phyloP scores from a whole-genome alignment of 805 yeast genomes.

The Teunomyces gatunensis region DNA sequence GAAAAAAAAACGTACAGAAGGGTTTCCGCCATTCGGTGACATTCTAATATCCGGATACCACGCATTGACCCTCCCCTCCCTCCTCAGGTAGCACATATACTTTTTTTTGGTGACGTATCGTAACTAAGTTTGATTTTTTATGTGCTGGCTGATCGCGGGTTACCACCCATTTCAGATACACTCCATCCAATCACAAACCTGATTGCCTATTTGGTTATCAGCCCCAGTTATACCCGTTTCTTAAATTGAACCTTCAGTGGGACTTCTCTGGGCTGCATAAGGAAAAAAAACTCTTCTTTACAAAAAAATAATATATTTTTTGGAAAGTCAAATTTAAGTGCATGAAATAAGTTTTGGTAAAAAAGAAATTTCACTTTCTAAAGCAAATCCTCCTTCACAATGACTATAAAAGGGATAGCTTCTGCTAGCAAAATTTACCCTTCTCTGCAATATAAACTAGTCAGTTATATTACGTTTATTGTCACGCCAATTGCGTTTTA shows the following conservation, averaged over 20 bases:
- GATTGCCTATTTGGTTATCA: background rate
- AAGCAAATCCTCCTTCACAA: background rate
- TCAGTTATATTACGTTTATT: background rate
- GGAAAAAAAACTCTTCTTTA: background rate
- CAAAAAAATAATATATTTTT: background rate
- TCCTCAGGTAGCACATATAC: background rate
- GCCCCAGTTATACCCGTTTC: background rate
- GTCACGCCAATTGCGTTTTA: background rate
- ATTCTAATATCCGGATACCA: background rate
- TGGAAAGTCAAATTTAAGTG: background rate
- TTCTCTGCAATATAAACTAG: background rate
- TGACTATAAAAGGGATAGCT: background rate
- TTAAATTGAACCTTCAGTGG: background rate
- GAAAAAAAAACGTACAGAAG: background rate
- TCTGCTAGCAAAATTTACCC: background rate
- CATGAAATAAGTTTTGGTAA: background rate
- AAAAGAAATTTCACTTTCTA: background rate
- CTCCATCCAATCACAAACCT: background rate
- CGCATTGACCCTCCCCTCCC: background rate
- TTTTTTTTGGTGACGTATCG: background rate
- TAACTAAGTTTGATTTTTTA: background rate
- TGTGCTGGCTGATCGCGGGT: background rate
- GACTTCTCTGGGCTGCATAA: background rate
- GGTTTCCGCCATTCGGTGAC: background rate
- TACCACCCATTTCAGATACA: background rate